Percentiles rank a stretch among this genome's conserved stretches.
These are phyloP conservation scores for Pichia sp. DNA, from an alignment of 1,139 yeast species.

Conservation along the genomic window DNA sequence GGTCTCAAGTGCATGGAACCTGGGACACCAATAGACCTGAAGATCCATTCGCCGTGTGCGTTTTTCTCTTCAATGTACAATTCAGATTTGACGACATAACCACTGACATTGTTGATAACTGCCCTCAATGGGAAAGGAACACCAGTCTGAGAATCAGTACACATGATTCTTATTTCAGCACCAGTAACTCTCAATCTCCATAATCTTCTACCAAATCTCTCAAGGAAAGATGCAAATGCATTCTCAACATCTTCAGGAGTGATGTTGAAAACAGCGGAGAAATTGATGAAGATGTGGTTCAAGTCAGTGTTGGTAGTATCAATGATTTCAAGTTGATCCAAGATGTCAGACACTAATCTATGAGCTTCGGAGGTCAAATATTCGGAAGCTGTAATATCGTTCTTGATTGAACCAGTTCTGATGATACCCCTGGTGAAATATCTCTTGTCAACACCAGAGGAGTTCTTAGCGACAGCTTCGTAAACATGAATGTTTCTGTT, in stretches of 20 bases:
- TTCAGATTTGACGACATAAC: slow-evolving; percentile 94
- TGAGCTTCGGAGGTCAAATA: slow-evolving; percentile 94
- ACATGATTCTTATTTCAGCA: slow-evolving; percentile 94
- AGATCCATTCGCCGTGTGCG: slow-evolving; percentile 90
- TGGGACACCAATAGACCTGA: slow-evolving; percentile 88
- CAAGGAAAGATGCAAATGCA: slow-evolving; percentile 96
- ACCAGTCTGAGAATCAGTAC: slow-evolving; percentile 83
- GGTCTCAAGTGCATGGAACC: slow-evolving; percentile 98
- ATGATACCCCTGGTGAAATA: slow-evolving; percentile 96
- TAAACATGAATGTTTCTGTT: slow-evolving; percentile 97
- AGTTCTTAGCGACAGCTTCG: slow-evolving; percentile 91
- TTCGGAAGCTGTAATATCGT: slow-evolving; percentile 87
- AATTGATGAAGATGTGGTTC: slow-evolving; percentile 94
- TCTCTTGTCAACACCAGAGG: slow-evolving; percentile 81
- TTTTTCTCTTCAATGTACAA: slow-evolving; percentile 91
- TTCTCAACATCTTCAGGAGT: slow-evolving; percentile 95
- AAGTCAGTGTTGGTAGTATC: slow-evolving; percentile 93
- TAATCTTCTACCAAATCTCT: slow-evolving; percentile 92
- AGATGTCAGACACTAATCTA: slow-evolving; percentile 88
- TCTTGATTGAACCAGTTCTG: slow-evolving; percentile 91
- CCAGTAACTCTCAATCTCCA: slow-evolving; percentile 97
- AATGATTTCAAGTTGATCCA: slow-evolving; percentile 89
- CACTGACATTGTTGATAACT: slow-evolving; percentile 90
- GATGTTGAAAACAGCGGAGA: slow-evolving; percentile 89
- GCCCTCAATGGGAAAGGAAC: slow-evolving; percentile 94